Base-by-base conservation (phyloP, 1,284 basidiomycete genomes). In the Cutaneotrichosporon sp. region DNA sequence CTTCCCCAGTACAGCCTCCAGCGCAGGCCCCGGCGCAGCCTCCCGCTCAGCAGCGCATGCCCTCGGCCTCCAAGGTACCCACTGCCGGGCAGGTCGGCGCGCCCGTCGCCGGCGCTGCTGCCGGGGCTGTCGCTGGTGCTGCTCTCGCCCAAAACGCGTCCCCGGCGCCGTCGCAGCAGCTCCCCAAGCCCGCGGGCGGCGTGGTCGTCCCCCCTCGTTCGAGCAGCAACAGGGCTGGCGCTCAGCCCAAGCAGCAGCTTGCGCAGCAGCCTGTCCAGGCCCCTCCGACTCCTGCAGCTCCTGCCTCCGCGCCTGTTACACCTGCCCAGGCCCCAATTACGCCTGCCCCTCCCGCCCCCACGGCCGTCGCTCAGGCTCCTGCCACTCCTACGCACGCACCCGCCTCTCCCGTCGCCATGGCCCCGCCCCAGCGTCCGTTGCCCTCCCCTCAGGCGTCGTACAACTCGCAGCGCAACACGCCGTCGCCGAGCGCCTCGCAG, bases 181-280 rank as follows among this genome's bases (percentile, higher is more conserved):
- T 30, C 26, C 26, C 26, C 5, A 30, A 30, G 26, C 38, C 47
- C 17, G 18, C 20, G n/a, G n/a, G n/a, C 8, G 4, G 23, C 17
- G 13, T 49, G 26, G 30, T 39, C 18, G 22, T 47, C 7, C 36
- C 35, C 8, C 46, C 30, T 20, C 41, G 49, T 34, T 17, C n/a
- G 18, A 49, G 30, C 48, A 49, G 48, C 40, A 49, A 38, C 48
- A 42, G 40, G 20, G 40, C 30, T 34, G 42, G 36, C 15, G 17
- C 13, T 13, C 36, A 30, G 35, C 46, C 22, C 12, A 21, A 2
- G 39, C 39, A 10, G 39, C 48, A 9, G 30, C 23, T 15, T n/a
- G 34, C 4, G 9, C 40, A 22, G 34, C 47, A 22, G 39, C 40
- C 12, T 30, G 26, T n/a, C 36, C 20, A 47, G 22, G 34, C 8